Evolutionary conservation across 2,329 filamentous ascomycete species (phyloP).

Genomic region (Aspergillus fumigatus): DNA sequence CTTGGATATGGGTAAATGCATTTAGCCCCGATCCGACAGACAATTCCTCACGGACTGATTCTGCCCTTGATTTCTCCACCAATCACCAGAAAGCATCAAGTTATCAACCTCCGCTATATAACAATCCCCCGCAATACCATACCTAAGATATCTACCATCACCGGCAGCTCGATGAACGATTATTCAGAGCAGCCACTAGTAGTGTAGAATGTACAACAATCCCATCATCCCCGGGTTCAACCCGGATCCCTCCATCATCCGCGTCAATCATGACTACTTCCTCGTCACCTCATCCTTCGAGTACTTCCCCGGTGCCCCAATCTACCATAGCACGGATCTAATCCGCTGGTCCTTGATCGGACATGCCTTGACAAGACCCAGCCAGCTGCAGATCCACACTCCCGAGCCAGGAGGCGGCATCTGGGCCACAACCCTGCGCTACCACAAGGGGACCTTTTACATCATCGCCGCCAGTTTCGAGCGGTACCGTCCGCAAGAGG

Average conservation of each 20-base stretch:
- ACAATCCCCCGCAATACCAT: not conserved
- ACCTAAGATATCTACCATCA: not conserved
- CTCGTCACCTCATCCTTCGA: conserved; percentile 61
- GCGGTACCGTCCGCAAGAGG: conserved; percentile 32
- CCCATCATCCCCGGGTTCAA: conserved; percentile 59
- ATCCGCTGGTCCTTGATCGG: conserved; percentile 37
- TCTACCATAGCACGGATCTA: conserved; percentile 53
- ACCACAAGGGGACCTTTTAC: conserved; percentile 44
- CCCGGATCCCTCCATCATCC: conserved; percentile 55
- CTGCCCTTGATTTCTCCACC: not conserved
- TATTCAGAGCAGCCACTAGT: not conserved
- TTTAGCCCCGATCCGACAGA: not conserved
- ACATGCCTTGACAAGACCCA: conserved; percentile 30
- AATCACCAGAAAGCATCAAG: not conserved
- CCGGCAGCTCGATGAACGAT: not conserved
- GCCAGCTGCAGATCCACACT: conserved; percentile 33
- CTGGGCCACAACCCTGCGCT: conserved; percentile 49
- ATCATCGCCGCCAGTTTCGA: conserved; percentile 45
- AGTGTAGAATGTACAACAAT: conserved; percentile 27
- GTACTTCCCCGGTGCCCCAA: conserved; percentile 57
- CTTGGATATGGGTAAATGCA: too few species aligned
- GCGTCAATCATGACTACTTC: conserved; percentile 51
- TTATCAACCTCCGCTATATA: not conserved
- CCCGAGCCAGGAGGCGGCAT: conserved; percentile 33
- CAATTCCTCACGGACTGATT: not conserved